Base-by-base conservation (phyloP, 2,329 filamentous ascomycete species). In the Cytospora schulzeri region DNA sequence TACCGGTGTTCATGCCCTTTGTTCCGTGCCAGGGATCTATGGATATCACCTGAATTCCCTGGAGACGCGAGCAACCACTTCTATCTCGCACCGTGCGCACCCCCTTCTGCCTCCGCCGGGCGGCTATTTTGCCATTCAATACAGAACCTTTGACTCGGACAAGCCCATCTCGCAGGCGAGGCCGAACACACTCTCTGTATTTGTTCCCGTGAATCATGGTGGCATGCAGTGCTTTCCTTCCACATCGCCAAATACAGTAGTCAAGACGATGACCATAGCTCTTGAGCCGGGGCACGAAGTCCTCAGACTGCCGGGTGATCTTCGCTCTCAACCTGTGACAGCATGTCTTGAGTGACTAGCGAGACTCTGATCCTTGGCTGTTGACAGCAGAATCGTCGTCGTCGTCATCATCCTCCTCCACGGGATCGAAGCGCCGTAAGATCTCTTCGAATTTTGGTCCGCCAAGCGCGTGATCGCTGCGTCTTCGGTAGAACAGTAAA, bases 401-500 rank as follows among this genome's bases (percentile, higher is more conserved):
- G 19, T 62, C 65, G 26, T 67, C 65, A 15, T 62, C 59, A 31
- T 61, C 59, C 48, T 56, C 61, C 11, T 56, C 56, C 15, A 15
- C 17, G 9, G 53, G 50, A 22, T 57, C 58, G 26, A 59, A 67
- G 6, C 60, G 54, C 38, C 62, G 84, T 61, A 91, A 81, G 57
- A 97, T 87, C 69, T 88, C 81, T 70, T 88, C 85, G 66, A 97
- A 88, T 59, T 85, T 85, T 53, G 88, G 83, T 29, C 93, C 93
- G 64, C 95, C 95, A 69, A 99, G 86, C 68, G 92, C 91, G 67
- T 77, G 78, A 9, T 85, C 82, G 6, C 92, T 92, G 68, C 92
- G 90, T 64, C 95, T 91, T 50, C 95, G 91, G 79, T 99, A 99
- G 81, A 99, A 99, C 38, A 99, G 83, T 14, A 99, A 84, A 76